Conservation (phyloP, 2,329 filamentous ascomycete species). For the Phyllosticta citribraziliensis region DNA sequence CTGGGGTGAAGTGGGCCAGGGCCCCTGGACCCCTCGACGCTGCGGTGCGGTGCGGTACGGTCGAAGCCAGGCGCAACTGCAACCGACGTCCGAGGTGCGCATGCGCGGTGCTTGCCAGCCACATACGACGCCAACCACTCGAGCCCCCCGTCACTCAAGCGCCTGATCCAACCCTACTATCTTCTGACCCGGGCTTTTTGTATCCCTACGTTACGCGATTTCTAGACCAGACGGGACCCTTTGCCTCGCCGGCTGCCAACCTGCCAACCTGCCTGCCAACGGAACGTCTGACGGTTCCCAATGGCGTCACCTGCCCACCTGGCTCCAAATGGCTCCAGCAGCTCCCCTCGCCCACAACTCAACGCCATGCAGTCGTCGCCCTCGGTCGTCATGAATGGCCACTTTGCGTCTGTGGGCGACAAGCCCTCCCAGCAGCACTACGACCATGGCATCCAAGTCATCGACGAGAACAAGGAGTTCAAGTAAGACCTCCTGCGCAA, state of each 20-base stretch:
- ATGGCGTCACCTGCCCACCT: slow-evolving; percentile 10
- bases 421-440: slow-evolving; percentile 57
- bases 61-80: neutral
- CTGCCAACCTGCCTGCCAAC: neutral
- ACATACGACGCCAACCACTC: neutral
- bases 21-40: neutral
- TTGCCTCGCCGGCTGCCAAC: neutral
- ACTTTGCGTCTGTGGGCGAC: slow-evolving; percentile 64
- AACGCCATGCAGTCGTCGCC: slow-evolving; percentile 28
- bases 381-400: slow-evolving; percentile 58
- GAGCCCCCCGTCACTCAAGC: neutral
- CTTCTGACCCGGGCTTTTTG: neutral
- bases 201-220: neutral
- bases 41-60: no score
- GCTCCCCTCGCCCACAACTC: slow-evolving; percentile 3
- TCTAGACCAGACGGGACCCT: neutral
- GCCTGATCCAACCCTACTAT: neutral
- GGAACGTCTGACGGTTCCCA: slow-evolving; percentile 1
- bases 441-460: slow-evolving; percentile 91
- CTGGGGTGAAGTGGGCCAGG: neutral
- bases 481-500: slow-evolving; percentile 53
- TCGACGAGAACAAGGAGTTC: slow-evolving; percentile 93
- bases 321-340: slow-evolving; percentile 10
- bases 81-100: neutral
- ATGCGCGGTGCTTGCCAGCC: neutral